Evolutionary conservation across 768 basidiomycete genomes (phyloP).

Genomic region (Hygrocybe punicea): DNA sequence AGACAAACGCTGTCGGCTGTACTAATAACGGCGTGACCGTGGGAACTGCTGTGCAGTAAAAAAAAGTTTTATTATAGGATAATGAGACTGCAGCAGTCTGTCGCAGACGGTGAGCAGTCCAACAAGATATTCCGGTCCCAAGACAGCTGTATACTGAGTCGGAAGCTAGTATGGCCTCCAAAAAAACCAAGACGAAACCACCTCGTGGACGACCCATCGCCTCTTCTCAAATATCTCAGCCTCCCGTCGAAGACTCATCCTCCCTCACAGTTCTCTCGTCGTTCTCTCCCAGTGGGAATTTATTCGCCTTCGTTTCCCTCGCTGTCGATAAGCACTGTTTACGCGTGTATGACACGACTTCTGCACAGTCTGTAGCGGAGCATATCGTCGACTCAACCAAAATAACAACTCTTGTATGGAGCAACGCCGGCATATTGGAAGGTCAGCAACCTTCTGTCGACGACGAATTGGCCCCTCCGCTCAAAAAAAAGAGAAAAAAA

Average conservation of each 20-base stretch:
- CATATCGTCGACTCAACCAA: conserved; percentile 53
- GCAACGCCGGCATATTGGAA: conserved; percentile 33
- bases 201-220: conserved; percentile 50
- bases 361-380: conserved; percentile 56
- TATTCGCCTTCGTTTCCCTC: conserved; percentile 61
- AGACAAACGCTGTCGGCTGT: no score
- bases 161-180: conserved; percentile 34
- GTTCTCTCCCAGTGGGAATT: conserved; percentile 55
- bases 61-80: no score
- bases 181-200: conserved; percentile 53
- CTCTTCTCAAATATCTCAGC: conserved; percentile 55
- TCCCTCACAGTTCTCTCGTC: conserved; percentile 45
- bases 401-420: conserved; percentile 56
- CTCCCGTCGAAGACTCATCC: conserved; percentile 47
- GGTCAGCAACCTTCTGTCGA: conserved; percentile 20
- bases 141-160: no score
- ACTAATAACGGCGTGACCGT: no score
- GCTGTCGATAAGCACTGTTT: conserved; percentile 70
- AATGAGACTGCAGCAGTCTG: no score
- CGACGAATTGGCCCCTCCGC: conserved; percentile 32
- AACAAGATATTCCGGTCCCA: no score
- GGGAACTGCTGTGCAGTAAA: no score
- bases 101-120: no score
- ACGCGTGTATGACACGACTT: conserved; percentile 57
- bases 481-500: conserved; percentile 56